Evolutionary conservation across 73 alveolate species (phyloP).

Genomic region (Paramecium octaurelia): DNA sequence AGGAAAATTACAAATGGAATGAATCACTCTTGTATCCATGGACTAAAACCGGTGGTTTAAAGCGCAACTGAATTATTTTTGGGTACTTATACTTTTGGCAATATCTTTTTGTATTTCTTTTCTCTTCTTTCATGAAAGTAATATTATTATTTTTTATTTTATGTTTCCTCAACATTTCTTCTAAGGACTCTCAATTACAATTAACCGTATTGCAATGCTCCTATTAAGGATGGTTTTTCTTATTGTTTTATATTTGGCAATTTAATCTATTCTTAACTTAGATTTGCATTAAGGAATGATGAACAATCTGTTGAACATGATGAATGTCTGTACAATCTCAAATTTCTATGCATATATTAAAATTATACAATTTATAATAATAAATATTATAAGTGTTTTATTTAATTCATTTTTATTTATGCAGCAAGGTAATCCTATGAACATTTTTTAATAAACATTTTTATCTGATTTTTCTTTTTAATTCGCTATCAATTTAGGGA

Average conservation of each 20-base stretch:
- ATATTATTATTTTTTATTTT: not conserved
- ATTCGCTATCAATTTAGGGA: not conserved
- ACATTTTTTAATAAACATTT: not conserved
- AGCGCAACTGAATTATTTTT: slow-evolving; percentile 10
- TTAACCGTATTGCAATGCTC: not conserved
- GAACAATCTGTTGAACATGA: slow-evolving; percentile 1
- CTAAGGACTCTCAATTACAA: not conserved
- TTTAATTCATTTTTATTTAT: not conserved
- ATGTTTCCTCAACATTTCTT: not conserved
- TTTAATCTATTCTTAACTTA: not conserved
- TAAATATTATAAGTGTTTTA: not conserved
- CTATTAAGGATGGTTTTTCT: not conserved
- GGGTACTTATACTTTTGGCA: not conserved
- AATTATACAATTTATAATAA: not conserved
- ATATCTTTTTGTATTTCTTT: not conserved
- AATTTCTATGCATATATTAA: not conserved
- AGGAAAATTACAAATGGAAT: not conserved
- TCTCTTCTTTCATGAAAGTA: not conserved
- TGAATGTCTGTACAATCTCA: not conserved
- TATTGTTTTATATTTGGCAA: not conserved
- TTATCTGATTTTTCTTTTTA: not conserved
- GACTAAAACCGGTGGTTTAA: not conserved
- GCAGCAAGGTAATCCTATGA: not conserved
- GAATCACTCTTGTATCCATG: not conserved
- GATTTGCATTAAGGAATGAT: not conserved